phyloP scores from a whole-genome alignment of 768 basidiomycete genomes.

The Phaffia australis region DNA sequence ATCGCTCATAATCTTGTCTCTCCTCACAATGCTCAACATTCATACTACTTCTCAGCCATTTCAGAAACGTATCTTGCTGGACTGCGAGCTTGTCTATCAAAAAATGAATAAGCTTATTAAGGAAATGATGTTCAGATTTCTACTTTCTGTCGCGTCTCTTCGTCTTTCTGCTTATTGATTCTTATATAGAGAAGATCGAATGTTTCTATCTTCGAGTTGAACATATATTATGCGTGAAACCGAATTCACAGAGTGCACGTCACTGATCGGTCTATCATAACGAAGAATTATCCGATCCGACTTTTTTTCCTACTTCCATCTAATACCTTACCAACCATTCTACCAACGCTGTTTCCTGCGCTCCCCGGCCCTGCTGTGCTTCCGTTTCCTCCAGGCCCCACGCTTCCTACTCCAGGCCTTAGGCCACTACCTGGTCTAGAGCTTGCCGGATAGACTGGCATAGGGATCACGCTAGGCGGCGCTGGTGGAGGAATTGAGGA shows the following conservation, averaged over 20 bases:
- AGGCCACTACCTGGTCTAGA: neutral
- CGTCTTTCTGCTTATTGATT: too few species aligned
- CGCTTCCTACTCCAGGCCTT: neutral
- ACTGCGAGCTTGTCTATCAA: too few species aligned
- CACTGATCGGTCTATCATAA: neutral
- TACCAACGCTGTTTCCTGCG: neutral
- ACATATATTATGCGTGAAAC: neutral
- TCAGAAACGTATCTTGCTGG: conserved; percentile 50
- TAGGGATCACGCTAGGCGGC: neutral
- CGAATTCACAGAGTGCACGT: neutral
- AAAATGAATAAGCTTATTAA: too few species aligned
- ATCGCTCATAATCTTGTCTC: conserved; percentile 62
- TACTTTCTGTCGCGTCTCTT: too few species aligned
- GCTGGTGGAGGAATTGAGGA: conserved; percentile 9
- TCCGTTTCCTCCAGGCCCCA: conserved; percentile 1
- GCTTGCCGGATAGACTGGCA: neutral
- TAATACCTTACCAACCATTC: conserved; percentile 17
- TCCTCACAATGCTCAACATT: conserved; percentile 76
- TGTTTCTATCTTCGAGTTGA: neutral
- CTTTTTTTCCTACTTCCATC: conserved; percentile 16
- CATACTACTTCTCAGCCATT: conserved; percentile 87
- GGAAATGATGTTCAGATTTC: too few species aligned
- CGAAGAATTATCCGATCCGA: neutral
- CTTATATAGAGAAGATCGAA: too few species aligned
- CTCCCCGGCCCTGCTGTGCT: neutral